A percentile compares a stretch with the other conserved stretches of the same genome.
Evolutionary conservation across 352 stramenopile species (phyloP).

Genomic region (Globisporangium recalcitrans): DNA sequence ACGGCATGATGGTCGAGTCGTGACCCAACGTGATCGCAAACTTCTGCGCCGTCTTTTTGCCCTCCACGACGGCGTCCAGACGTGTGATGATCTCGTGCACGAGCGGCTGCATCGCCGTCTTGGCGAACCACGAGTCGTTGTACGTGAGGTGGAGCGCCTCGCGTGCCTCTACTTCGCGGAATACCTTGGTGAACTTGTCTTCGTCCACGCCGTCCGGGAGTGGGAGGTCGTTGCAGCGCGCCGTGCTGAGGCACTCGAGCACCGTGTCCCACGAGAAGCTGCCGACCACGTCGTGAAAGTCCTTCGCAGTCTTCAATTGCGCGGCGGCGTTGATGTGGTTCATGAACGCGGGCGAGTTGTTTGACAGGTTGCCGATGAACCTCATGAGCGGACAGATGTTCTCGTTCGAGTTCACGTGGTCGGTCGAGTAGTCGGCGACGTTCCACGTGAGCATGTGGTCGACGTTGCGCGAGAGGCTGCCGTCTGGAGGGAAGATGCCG

Average conservation of each 20-base stretch:
- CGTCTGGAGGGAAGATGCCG: slow-evolving; percentile 66
- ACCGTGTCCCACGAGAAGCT: slow-evolving; percentile 78
- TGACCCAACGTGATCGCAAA: slow-evolving; percentile 77
- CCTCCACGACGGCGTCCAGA: slow-evolving; percentile 47
- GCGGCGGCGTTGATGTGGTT: slow-evolving; percentile 39
- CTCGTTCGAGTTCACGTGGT: slow-evolving; percentile 78
- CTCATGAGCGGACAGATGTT: slow-evolving; percentile 75
- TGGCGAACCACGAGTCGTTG: slow-evolving; percentile 80
- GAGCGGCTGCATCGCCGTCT: slow-evolving; percentile 84
- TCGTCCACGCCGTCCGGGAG: slow-evolving; percentile 63
- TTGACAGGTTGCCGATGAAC: slow-evolving; percentile 59
- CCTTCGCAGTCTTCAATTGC: slow-evolving; percentile 42
- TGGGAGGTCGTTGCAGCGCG: slow-evolving; percentile 70
- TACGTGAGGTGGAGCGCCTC: slow-evolving; percentile 58
- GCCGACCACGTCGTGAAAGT: slow-evolving; percentile 60
- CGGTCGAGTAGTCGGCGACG: slow-evolving; percentile 65
- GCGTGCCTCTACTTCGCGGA: slow-evolving; percentile 67
- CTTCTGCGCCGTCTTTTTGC: slow-evolving; percentile 34
- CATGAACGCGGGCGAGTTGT: slow-evolving; percentile 48
- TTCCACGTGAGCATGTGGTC: slow-evolving; percentile 73
- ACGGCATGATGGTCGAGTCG: slow-evolving; percentile 85
- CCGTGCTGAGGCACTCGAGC: slow-evolving; percentile 79
- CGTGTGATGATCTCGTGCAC: slow-evolving; percentile 60
- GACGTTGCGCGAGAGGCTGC: slow-evolving; percentile 35
- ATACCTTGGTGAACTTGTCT: slow-evolving; percentile 70